Evolutionary conservation across 371 early-diverging fungal species (phyloP).

Genomic region (Rhizopus sp.): DNA sequence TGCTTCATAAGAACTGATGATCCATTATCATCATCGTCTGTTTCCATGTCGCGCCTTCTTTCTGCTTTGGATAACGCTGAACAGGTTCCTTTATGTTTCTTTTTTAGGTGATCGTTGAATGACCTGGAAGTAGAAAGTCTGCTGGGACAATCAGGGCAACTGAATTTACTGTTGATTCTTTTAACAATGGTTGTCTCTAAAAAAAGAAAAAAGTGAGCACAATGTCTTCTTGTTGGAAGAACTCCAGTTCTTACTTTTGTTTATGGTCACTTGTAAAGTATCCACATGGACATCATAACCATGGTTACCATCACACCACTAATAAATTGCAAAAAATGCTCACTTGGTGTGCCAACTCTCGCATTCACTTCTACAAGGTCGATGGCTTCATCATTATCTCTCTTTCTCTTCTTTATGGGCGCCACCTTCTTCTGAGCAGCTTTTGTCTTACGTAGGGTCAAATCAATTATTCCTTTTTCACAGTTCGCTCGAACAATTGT

Average conservation of each 20-base stretch:
- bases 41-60: slow-evolving; percentile 11
- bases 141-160: slow-evolving; percentile 14
- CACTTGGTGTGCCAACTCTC: slow-evolving; percentile 15
- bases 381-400: slow-evolving; percentile 1
- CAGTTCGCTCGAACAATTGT: slow-evolving; percentile 15
- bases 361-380: slow-evolving; percentile 8
- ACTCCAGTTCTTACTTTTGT: slow-evolving; percentile 10
- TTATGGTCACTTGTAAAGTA: slow-evolving; percentile 4
- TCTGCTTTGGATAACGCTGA: slow-evolving; percentile 4
- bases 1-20: slow-evolving; percentile 12
- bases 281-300: slow-evolving; percentile 7
- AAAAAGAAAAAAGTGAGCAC: slow-evolving; percentile 11
- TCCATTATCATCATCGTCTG: slow-evolving; percentile 13
- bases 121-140: slow-evolving; percentile 10
- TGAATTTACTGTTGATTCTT: slow-evolving; percentile 14
- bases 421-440: slow-evolving; percentile 1
- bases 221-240: slow-evolving; percentile 8
- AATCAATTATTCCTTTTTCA: slow-evolving; percentile 6
- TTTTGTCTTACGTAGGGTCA: slow-evolving; percentile 4
- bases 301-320: slow-evolving; percentile 1
- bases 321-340: slow-evolving; percentile 12
- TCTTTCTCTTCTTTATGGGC: slow-evolving; percentile 11
- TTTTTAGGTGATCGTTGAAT: slow-evolving; percentile 14
- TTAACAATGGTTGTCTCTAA: slow-evolving; percentile 8
- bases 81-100: slow-evolving; percentile 8